These are phyloP conservation scores for Panus rudis DNA, from an alignment of 768 basidiomycete genomes.

Conservation along the genomic window DNA sequence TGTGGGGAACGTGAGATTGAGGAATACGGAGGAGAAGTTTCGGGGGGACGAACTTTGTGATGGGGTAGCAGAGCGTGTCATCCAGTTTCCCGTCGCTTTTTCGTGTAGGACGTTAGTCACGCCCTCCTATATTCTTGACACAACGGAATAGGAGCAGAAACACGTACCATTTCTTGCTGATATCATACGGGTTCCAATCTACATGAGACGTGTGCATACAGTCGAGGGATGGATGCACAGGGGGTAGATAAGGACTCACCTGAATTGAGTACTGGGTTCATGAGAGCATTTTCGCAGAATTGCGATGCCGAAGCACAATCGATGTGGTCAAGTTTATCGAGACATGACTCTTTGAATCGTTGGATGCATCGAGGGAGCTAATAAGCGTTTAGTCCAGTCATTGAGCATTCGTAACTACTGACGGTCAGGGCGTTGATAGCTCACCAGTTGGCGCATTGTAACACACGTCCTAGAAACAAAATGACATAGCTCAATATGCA, in stretches of 20 bases:
- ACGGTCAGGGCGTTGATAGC: not conserved
- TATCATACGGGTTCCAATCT: slow-evolving; percentile 56
- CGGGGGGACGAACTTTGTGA: not conserved
- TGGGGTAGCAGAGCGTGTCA: slow-evolving; percentile 1
- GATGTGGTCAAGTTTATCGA: slow-evolving; percentile 35
- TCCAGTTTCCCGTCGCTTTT: not conserved
- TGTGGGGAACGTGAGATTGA: slow-evolving; percentile 16
- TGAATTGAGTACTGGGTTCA: slow-evolving; percentile 16
- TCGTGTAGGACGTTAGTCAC: too few relatives aligned
- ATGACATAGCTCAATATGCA: not conserved
- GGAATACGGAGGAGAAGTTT: not conserved
- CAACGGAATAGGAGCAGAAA: too few relatives aligned
- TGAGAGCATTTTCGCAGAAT: slow-evolving; percentile 29
- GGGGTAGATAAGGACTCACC: slow-evolving; percentile 37
- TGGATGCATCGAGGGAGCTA: slow-evolving; percentile 37
- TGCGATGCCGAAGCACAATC: slow-evolving; percentile 31
- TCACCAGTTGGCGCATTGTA: slow-evolving; percentile 33
- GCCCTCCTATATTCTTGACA: too few relatives aligned
- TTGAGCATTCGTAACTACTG: slow-evolving; percentile 27
- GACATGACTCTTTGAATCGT: slow-evolving; percentile 30
- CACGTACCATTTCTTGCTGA: slow-evolving; percentile 45
- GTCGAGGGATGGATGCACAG: not conserved
- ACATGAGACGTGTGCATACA: slow-evolving; percentile 18
- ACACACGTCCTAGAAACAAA: slow-evolving; percentile 26
- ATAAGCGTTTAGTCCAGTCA: slow-evolving; percentile 16